A percentile compares a stretch with the other conserved stretches of the same genome.
Evolutionary conservation across 352 stramenopile genomes (phyloP).

Genomic region (Globisporangium ultimum): DNA sequence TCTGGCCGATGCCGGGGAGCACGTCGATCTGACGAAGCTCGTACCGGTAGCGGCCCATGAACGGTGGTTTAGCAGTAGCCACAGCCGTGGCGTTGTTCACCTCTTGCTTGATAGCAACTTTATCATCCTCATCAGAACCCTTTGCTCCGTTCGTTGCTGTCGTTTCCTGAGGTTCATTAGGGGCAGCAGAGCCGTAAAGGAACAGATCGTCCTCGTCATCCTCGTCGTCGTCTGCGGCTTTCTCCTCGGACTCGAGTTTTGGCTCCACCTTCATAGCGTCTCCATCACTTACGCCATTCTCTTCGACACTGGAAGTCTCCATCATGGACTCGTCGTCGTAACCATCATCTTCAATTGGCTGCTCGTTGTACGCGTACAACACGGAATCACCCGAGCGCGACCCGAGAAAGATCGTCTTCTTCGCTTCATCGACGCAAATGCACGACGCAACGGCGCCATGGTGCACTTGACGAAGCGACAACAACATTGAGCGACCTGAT

Average conservation of each 20-base stretch:
- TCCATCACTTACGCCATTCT: slow-evolving; percentile 3
- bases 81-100: not conserved
- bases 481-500: slow-evolving; percentile 17
- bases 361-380: slow-evolving; percentile 54
- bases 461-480: slow-evolving; percentile 57
- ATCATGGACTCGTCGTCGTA: slow-evolving; percentile 17
- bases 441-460: slow-evolving; percentile 49
- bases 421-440: slow-evolving; percentile 54
- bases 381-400: slow-evolving; percentile 77
- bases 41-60: slow-evolving; percentile 35
- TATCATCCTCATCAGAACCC: slow-evolving; percentile 8
- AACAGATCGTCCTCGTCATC: slow-evolving; percentile 79
- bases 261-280: slow-evolving; percentile 3
- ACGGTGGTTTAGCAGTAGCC: not conserved
- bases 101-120: slow-evolving; percentile 9
- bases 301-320: slow-evolving; percentile 4
- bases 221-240: slow-evolving; percentile 31
- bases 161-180: not conserved
- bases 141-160: slow-evolving; percentile 16
- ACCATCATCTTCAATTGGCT: slow-evolving; percentile 20
- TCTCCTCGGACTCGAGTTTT: slow-evolving; percentile 12
- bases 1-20: slow-evolving; percentile 71
- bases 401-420: slow-evolving; percentile 76
- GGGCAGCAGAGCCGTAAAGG: slow-evolving; percentile 47
- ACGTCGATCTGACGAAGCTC: slow-evolving; percentile 61